These are phyloP conservation scores for Candida anutae DNA, from an alignment of 1,139 yeast genomes.

Conservation along the genomic window DNA sequence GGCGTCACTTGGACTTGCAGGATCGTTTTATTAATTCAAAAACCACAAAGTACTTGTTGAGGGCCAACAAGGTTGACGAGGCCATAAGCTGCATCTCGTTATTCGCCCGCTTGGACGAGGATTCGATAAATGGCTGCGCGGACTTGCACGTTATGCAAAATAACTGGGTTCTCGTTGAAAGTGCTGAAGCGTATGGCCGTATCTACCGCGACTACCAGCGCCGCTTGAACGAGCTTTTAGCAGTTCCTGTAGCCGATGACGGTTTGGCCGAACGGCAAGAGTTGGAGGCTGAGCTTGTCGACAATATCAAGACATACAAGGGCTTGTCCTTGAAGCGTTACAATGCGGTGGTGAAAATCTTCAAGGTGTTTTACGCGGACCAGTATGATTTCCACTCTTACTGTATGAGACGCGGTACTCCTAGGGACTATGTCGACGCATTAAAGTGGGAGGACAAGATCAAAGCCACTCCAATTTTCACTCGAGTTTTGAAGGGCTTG, in stretches of 20 bases:
- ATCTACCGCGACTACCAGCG: constrained; percentile 19
- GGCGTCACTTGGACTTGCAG: constrained; percentile 72
- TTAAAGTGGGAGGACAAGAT: constrained; percentile 75
- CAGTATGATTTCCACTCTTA: constrained; percentile 94
- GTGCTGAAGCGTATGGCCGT: constrained; percentile 68
- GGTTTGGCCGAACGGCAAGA: constrained; percentile 16
- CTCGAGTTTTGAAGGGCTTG: constrained; percentile 64
- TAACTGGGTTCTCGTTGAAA: constrained; percentile 80
- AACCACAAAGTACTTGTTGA: constrained; percentile 71
- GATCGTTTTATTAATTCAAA: constrained; percentile 90
- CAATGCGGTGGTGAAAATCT: constrained; percentile 57
- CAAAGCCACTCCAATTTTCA: constrained; percentile 61
- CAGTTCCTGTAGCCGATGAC: constrained; percentile 10
- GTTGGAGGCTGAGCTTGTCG: constrained; percentile 23
- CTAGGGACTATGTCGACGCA: constrained; percentile 71
- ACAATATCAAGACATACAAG: constrained; percentile 35
- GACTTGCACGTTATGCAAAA: constrained; percentile 89
- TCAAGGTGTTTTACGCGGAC: constrained; percentile 67
- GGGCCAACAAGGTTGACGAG: constrained; percentile 72
- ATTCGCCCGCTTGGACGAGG: constrained; percentile 77
- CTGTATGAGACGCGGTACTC: constrained; percentile 86
- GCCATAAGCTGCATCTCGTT: constrained; percentile 70
- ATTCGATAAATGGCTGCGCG: constrained; percentile 68
- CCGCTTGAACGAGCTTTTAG: constrained; percentile 9
- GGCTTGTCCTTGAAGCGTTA: constrained; percentile 82